These are phyloP conservation scores for Harringtonia lauricola DNA, from an alignment of 2,329 filamentous ascomycete genomes.

Conservation along the genomic window DNA sequence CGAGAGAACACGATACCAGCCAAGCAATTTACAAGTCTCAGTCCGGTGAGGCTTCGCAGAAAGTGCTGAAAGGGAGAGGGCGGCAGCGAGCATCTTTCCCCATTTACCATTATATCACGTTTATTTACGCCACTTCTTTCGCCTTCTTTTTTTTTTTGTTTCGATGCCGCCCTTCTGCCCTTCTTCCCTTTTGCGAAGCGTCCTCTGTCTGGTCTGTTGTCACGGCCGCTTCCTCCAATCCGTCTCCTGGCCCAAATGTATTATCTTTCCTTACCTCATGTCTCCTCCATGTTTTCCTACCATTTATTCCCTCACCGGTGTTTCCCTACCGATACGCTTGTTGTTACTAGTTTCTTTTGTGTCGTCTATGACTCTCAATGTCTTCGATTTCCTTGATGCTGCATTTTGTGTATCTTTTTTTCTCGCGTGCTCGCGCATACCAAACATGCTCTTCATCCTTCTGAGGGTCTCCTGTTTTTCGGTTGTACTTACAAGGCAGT, in stretches of 20 bases:
- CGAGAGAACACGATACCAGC: neutral
- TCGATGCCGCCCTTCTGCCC: too few relatives aligned
- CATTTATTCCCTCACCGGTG: slow-evolving; percentile 7
- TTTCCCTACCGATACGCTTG: slow-evolving; percentile 9
- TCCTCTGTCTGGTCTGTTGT: too few relatives aligned
- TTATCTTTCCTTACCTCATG: too few relatives aligned
- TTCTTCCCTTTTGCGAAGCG: neutral
- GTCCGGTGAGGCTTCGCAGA: too few relatives aligned
- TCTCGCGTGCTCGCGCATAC: neutral
- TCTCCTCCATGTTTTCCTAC: slow-evolving; percentile 6
- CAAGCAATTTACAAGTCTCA: too few relatives aligned
- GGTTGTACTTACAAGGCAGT: neutral
- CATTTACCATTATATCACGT: too few relatives aligned
- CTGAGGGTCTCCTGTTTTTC: neutral
- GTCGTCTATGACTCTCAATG: neutral
- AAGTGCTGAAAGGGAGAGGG: too few relatives aligned
- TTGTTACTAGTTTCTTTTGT: neutral
- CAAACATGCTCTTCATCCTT: neutral
- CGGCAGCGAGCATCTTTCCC: too few relatives aligned
- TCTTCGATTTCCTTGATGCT: neutral
- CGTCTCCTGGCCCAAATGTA: too few relatives aligned
- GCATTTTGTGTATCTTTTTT: neutral
- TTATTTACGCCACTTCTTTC: too few relatives aligned
- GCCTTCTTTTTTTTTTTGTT: too few relatives aligned
- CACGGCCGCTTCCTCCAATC: too few relatives aligned